These are phyloP conservation scores for Bimuria novae-zelandiae DNA, from an alignment of 2,329 filamentous ascomycete species.

Conservation along the genomic window DNA sequence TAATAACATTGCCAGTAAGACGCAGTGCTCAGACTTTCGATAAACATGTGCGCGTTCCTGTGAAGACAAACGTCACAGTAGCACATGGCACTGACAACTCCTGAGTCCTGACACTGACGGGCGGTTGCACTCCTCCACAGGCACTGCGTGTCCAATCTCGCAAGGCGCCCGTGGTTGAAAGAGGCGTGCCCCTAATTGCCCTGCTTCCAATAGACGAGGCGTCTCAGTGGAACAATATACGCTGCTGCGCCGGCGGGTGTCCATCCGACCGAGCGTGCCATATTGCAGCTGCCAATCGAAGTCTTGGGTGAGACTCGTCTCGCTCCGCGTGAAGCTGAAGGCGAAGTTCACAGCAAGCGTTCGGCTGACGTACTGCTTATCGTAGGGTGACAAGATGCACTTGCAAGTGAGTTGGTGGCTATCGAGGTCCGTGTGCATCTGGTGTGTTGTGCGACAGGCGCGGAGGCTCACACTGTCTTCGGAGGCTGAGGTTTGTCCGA, in stretches of 20 bases:
- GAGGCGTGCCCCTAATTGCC: not conserved
- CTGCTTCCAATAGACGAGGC: not conserved
- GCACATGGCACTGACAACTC: not conserved
- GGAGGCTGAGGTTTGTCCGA: constrained; percentile 35
- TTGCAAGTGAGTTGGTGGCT: too few species aligned
- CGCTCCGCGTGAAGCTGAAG: too few species aligned
- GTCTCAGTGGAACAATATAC: not conserved
- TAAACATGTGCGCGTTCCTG: too few species aligned
- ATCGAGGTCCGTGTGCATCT: not conserved
- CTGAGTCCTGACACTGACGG: too few species aligned
- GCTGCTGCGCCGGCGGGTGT: not conserved
- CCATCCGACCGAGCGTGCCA: constrained; percentile 3
- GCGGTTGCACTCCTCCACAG: not conserved
- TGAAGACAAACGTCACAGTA: too few species aligned
- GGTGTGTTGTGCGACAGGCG: constrained; percentile 10
- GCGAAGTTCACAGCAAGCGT: not conserved
- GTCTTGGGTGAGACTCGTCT: too few species aligned
- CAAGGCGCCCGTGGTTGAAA: not conserved
- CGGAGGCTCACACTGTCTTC: constrained; percentile 21
- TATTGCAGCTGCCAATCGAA: too few species aligned
- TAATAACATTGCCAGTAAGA: too few species aligned
- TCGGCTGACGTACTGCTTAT: not conserved
- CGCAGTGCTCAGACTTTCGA: too few species aligned
- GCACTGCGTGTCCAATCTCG: not conserved
- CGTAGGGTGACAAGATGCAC: too few species aligned